Conservation (phyloP, 352 stramenopile genomes). For the Phytophthora lateralis region DNA sequence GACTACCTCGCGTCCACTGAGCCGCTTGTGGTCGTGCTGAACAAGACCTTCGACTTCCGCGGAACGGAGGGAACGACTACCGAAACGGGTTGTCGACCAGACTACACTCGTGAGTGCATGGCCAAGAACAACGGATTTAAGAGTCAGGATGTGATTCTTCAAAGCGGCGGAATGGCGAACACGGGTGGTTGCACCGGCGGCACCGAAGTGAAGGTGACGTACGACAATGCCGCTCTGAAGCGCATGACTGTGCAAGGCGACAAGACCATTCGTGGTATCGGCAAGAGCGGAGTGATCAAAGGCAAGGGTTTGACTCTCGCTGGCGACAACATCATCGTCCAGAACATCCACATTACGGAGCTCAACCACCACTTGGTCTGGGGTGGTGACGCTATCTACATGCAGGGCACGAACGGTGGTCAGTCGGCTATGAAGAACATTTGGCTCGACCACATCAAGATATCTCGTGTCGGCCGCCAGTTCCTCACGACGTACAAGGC, state of each 20-base stretch:
- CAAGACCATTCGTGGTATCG: conserved; percentile 45
- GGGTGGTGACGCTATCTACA: conserved; percentile 43
- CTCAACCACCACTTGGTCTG: conserved; percentile 47
- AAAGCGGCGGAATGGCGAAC: conserved; percentile 43
- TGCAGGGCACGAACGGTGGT: conserved; percentile 29
- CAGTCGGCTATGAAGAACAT: conserved; percentile 29
- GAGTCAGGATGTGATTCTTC: conserved; percentile 44
- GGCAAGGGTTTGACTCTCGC: conserved; percentile 37
- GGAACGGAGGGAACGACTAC: conserved; percentile 39
- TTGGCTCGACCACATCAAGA: conserved; percentile 48
- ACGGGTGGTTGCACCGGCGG: conserved; percentile 46
- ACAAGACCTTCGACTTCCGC: conserved; percentile 41
- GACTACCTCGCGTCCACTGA: conserved; percentile 22
- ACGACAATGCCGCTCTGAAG: conserved; percentile 22
- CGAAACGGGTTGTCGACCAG: conserved; percentile 34
- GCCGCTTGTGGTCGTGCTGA: conserved; percentile 40
- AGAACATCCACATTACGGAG: conserved; percentile 49
- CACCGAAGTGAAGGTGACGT: conserved; percentile 21
- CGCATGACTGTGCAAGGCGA: conserved; percentile 34
- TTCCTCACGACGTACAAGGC: conserved; percentile 46
- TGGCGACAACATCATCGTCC: conserved; percentile 41
- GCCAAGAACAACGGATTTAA: conserved; percentile 41
- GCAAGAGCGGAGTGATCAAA: conserved; percentile 36
- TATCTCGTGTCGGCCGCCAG: conserved; percentile 37
- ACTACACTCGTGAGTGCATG: conserved; percentile 41